phyloP scores from a whole-genome alignment of 768 basidiomycete genomes.

The Suillus plorans region DNA sequence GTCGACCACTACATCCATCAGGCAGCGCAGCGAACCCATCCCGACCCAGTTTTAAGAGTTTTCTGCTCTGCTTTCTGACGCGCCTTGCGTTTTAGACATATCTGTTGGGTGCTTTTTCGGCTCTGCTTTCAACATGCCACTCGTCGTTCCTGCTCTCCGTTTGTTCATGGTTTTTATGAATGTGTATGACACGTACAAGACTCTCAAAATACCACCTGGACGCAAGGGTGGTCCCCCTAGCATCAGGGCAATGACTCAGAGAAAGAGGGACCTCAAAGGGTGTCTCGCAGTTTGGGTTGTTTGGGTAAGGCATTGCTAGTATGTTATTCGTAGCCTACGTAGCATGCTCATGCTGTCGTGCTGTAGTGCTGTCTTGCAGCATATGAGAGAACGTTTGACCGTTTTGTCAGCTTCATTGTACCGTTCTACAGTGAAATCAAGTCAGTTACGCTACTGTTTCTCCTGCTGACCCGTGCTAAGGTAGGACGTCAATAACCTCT shows the following conservation, averaged over 20 bases:
- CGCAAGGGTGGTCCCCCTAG: conserved; percentile 59
- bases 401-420: conserved; percentile 64
- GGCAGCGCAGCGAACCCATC: conserved; percentile 7
- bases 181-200: conserved; percentile 84
- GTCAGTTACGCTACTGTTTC: conserved; percentile 67
- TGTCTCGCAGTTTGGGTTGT: conserved; percentile 83
- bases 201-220: conserved; percentile 61
- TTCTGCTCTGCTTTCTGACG: conserved; percentile 4
- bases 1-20: conserved; percentile 15
- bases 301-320: conserved; percentile 54
- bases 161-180: conserved; percentile 73
- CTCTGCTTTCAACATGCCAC: conserved; percentile 48
- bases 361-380: conserved; percentile 62
- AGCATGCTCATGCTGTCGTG: conserved; percentile 15
- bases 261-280: conserved; percentile 86
- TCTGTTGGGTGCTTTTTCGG: conserved; percentile 8
- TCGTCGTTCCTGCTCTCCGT: conserved; percentile 67
- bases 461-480: conserved; percentile 72
- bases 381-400: conserved; percentile 69
- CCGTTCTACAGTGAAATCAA: conserved; percentile 88
- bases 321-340: background rate
- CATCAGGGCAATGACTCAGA: conserved; percentile 63
- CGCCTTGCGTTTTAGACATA: conserved; percentile 7
- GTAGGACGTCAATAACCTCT: conserved; percentile 39
- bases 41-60: conserved; percentile 7